Conservation (phyloP, 805 yeast species). For the Candida michaelii region DNA sequence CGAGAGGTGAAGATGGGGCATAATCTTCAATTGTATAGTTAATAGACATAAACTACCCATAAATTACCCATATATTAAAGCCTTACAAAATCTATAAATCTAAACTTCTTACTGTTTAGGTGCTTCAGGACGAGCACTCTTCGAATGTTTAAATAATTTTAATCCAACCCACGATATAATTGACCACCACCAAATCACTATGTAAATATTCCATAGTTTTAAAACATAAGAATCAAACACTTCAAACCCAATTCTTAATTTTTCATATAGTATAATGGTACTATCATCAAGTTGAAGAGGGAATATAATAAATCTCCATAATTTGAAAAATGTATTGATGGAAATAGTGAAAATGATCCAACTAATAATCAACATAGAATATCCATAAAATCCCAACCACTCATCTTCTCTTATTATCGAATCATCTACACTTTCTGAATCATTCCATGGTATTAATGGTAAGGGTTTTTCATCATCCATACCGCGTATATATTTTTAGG, state of each 20-base stretch:
- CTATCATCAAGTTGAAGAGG: slow-evolving; percentile 24
- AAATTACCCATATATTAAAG: too few relatives aligned
- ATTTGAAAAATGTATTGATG: slow-evolving; percentile 32
- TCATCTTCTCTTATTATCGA: neutral
- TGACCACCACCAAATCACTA: slow-evolving; percentile 62
- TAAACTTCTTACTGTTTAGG: too few relatives aligned
- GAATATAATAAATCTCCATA: slow-evolving; percentile 34
- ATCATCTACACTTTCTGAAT: slow-evolving; percentile 2
- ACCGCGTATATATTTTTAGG: neutral
- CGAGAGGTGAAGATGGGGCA: slow-evolving; percentile 63
- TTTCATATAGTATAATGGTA: slow-evolving; percentile 11
- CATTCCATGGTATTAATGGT: slow-evolving; percentile 16
- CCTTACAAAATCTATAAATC: neutral
- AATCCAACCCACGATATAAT: slow-evolving; percentile 74
- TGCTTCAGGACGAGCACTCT: slow-evolving; percentile 37
- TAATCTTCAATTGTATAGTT: neutral
- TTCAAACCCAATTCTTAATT: slow-evolving; percentile 17
- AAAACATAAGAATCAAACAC: slow-evolving; percentile 30
- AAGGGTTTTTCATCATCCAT: slow-evolving; percentile 13
- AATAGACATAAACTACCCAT: too few relatives aligned
- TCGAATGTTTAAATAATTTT: slow-evolving; percentile 78
- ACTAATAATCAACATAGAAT: slow-evolving; percentile 25
- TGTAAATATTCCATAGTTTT: slow-evolving; percentile 40
- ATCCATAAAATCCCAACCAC: slow-evolving; percentile 23
- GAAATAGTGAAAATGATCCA: slow-evolving; percentile 36